These are phyloP conservation scores for Apiotrichum gracile DNA, from an alignment of 1,284 basidiomycete species.

Conservation along the genomic window DNA sequence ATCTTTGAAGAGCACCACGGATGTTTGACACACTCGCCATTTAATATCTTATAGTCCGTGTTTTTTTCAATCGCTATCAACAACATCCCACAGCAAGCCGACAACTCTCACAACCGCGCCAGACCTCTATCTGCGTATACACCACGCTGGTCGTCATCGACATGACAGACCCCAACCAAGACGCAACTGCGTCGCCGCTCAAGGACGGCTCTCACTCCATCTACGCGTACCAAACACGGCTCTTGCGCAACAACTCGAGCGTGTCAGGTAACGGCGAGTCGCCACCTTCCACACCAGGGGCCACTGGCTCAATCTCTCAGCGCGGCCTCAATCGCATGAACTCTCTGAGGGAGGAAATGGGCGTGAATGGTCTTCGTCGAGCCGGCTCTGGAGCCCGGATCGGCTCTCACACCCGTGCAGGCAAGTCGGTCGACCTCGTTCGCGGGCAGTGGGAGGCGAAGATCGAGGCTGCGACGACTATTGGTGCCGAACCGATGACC, in stretches of 20 bases:
- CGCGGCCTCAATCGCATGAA: conserved; percentile 12
- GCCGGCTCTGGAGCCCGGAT: conserved; percentile 22
- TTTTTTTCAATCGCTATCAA: neutral
- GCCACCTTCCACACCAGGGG: neutral
- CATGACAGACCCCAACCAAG: conserved; percentile 4
- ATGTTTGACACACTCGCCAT: too few species aligned
- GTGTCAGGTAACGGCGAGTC: neutral
- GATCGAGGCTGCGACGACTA: conserved; percentile 23
- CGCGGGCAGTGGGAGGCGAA: conserved; percentile 41
- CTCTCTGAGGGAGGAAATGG: conserved; percentile 15
- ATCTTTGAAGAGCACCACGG: too few species aligned
- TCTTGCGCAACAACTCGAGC: conserved; percentile 12
- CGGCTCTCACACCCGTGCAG: conserved; percentile 13
- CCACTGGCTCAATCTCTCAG: neutral
- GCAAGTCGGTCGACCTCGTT: conserved; percentile 36
- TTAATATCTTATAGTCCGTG: too few species aligned
- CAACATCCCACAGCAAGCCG: neutral
- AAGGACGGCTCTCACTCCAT: conserved; percentile 27
- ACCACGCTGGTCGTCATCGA: too few species aligned
- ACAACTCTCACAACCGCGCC: too few species aligned
- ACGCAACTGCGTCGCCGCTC: conserved; percentile 23
- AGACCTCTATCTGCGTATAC: neutral
- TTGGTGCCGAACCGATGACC: neutral
- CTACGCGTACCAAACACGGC: conserved; percentile 37
- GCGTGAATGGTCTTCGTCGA: conserved; percentile 12